Percentiles rank a stretch among this genome's conserved stretches.
Conservation (phyloP, 73 alveolate species). For the Halteria grandinella region DNA sequence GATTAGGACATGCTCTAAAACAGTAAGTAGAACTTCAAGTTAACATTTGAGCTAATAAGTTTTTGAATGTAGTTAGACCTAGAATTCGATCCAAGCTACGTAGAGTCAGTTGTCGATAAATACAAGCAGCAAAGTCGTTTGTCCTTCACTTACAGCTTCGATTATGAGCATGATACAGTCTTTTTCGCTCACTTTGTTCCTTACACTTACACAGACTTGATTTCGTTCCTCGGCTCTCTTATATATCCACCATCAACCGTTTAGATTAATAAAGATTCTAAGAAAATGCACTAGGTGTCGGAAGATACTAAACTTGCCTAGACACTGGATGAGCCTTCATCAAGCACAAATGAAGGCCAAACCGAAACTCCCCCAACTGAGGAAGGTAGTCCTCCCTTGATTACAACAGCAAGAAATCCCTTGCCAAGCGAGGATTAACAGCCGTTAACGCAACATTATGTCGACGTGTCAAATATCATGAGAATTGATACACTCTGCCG, state of each 20-base stretch:
- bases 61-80: slow-evolving; percentile 17
- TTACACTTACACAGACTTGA: slow-evolving; percentile 81
- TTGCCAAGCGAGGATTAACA: too few relatives aligned
- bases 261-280: too few relatives aligned
- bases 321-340: too few relatives aligned
- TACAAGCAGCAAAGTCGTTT: slow-evolving; percentile 58
- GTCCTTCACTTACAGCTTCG: slow-evolving; percentile 81
- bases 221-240: background rate
- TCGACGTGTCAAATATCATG: background rate
- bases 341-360: too few relatives aligned
- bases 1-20: slow-evolving; percentile 34
- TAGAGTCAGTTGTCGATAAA: slow-evolving; percentile 27
- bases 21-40: slow-evolving; percentile 10
- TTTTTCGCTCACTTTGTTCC: slow-evolving; percentile 94
- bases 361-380: too few relatives aligned
- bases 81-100: slow-evolving; percentile 41
- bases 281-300: too few relatives aligned
- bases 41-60: too few relatives aligned
- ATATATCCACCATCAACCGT: too few relatives aligned
- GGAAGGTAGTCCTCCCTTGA: too few relatives aligned
- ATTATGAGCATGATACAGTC: slow-evolving; percentile 86
- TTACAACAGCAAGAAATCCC: too few relatives aligned
- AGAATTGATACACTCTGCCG: slow-evolving; percentile 23
- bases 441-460: too few relatives aligned
- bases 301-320: too few relatives aligned